These are phyloP conservation scores for Euphrasia confusa DNA, from an alignment of 257 asterid genomes.

Conservation along the genomic window DNA sequence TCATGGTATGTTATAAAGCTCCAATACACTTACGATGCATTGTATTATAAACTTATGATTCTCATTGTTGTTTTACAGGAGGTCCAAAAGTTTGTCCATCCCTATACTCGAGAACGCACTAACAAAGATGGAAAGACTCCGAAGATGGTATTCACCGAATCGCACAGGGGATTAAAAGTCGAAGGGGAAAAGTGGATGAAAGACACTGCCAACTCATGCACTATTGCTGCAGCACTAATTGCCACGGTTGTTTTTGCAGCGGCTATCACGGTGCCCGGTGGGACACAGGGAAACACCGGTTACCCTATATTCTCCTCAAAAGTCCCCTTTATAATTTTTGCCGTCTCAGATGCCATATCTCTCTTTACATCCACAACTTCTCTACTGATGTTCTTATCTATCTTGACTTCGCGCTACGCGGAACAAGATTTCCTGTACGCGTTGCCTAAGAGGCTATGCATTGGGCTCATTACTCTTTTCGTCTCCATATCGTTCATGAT, in stretches of 20 bases:
- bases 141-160: not conserved
- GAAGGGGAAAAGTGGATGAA: conserved; percentile 10
- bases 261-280: conserved; percentile 4
- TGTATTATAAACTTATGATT: not conserved
- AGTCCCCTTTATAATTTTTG: not conserved
- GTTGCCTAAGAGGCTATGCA: not conserved
- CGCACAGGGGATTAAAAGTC: not conserved
- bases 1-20: not conserved
- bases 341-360: not conserved
- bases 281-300: not conserved
- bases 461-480: too few relatives aligned
- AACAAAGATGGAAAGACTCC: conserved; percentile 1
- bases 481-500: too few relatives aligned
- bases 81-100: not conserved
- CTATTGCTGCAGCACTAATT: not conserved
- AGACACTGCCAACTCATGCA: not conserved
- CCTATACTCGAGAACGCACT: not conserved
- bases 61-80: not conserved
- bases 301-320: not conserved
- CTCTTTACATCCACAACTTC: not conserved
- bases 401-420: conserved; percentile 1
- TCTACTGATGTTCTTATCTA: not conserved
- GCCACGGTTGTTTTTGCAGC: not conserved
- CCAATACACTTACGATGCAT: not conserved
- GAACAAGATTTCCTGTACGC: not conserved